Evolutionary conservation across 1,284 basidiomycete genomes (phyloP), one percentile per base, ranked within the genome.

Genomic region (Apiotrichum sp.): DNA sequence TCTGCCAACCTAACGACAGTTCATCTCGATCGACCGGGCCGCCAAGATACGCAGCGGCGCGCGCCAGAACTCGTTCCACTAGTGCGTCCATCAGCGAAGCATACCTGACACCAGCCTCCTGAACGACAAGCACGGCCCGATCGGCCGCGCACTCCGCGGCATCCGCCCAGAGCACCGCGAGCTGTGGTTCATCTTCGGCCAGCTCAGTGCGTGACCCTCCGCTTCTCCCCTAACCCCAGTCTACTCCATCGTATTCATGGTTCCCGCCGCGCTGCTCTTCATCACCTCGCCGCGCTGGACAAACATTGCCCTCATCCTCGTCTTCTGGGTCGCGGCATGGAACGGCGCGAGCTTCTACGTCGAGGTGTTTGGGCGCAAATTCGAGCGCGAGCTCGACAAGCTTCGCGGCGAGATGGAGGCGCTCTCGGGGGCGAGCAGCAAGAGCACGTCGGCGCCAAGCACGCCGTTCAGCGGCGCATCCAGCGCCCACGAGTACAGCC

Each of bases 321-420:
- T 93, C 47, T 89, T 95, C 67, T 78, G 81, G 35, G 88, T 90
- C 83, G 51, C 89, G 82, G 59, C 87, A 83, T 75, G 73, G 74
- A 76, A 78, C 64, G 76, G 77, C n/a, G 77, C 74, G 13, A 64
- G 65, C 8, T 79, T 76, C 79, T 95, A 95, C 73, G 92, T 96
- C 59, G 93, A 97, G 72, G 91, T 95, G 35, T 95, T 93, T 71
- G 91, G 91, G 39, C 83, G 91, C 75, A 93, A 93, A 89, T 95
- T 95, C 66, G 91, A 93, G 72, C 83, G 87, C 39, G 91, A 95
- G 74, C 79, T 95, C 11, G 91, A 93, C 68, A 84, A 85, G 1
- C 76, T 95, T 36, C 84, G 91, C 43, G 92, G 89, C 74, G 91
- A 93, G 69, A 76, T 77, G 73, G 74, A 77, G 52, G 54, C 51